Conservation (phyloP, 73 alveolate genomes). For the Paramecium sonneborni region DNA sequence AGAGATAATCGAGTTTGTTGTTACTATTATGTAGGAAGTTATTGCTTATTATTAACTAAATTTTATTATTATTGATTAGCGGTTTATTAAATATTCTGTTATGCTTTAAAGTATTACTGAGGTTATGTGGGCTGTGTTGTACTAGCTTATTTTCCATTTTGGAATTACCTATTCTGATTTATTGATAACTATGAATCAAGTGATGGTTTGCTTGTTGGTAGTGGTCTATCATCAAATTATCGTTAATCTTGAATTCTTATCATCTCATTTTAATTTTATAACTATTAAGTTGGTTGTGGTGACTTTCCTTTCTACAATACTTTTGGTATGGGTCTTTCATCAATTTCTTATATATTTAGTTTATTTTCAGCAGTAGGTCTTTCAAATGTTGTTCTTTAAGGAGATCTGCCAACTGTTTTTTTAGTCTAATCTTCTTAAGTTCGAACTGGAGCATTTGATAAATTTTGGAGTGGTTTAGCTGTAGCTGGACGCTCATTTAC, state of each 20-base stretch:
- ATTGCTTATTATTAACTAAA: neutral
- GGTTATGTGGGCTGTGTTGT: neutral
- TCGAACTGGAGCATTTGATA: conserved; percentile 15
- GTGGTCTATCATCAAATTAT: neutral
- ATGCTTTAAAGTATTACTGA: neutral
- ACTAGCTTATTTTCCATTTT: neutral
- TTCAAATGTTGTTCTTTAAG: neutral
- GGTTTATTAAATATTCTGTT: neutral
- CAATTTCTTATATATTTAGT: neutral
- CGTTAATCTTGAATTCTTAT: neutral
- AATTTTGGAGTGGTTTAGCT: neutral
- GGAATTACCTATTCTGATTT: neutral
- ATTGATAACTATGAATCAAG: neutral
- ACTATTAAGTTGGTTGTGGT: neutral
- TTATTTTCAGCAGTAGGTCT: neutral
- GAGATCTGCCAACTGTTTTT: neutral
- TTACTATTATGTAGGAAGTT: neutral
- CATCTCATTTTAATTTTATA: neutral
- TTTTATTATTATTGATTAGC: neutral
- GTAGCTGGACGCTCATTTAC: conserved; percentile 12
- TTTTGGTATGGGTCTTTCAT: conserved; percentile 38
- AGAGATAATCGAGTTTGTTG: neutral
- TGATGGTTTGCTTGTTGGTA: neutral
- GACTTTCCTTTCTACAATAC: conserved; percentile 19
- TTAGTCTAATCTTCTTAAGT: neutral